These are phyloP conservation scores for Biscutella laevigata DNA, from an alignment of 441 rosid species.

Conservation along the genomic window DNA sequence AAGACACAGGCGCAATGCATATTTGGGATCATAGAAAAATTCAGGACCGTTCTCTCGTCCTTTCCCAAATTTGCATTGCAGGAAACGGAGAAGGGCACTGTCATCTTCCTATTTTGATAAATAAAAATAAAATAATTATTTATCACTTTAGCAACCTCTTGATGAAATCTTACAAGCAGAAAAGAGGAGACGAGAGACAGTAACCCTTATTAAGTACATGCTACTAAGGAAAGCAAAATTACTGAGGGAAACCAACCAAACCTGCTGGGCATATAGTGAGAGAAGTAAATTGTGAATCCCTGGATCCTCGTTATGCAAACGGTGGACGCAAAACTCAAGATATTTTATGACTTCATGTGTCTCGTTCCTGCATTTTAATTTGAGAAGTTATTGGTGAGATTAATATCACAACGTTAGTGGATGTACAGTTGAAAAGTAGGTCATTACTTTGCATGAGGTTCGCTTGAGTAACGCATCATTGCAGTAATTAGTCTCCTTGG, in stretches of 20 bases:
- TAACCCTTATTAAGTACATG: no score
- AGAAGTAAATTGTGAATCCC: constrained; percentile 95
- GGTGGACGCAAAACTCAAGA: constrained; percentile 89
- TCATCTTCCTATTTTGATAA: constrained; percentile 71
- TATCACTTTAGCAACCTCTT: background rate
- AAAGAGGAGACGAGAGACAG: background rate
- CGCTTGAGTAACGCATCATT: constrained; percentile 99
- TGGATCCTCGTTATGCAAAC: constrained; percentile 91
- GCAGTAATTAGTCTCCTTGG: constrained; percentile 95
- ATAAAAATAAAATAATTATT: background rate
- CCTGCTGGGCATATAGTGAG: constrained; percentile 97
- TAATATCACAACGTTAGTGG: background rate
- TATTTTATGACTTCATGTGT: constrained; percentile 98
- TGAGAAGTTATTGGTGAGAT: background rate
- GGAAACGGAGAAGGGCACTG: constrained; percentile 80
- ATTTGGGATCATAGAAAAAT: constrained; percentile 96
- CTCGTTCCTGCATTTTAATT: constrained; percentile 68
- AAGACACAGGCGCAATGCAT: constrained; percentile 95
- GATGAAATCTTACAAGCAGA: background rate
- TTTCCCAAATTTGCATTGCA: constrained; percentile 96
- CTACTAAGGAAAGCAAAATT: no score
- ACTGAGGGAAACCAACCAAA: constrained; percentile 25
- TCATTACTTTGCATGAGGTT: constrained; percentile 97
- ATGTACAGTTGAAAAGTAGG: constrained; percentile 3
- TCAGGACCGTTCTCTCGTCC: constrained; percentile 85